A percentile compares a stretch with the other conserved stretches of the same genome.
Conservation (phyloP, 371 early-diverging fungal species). For the Mortierella sp. region DNA sequence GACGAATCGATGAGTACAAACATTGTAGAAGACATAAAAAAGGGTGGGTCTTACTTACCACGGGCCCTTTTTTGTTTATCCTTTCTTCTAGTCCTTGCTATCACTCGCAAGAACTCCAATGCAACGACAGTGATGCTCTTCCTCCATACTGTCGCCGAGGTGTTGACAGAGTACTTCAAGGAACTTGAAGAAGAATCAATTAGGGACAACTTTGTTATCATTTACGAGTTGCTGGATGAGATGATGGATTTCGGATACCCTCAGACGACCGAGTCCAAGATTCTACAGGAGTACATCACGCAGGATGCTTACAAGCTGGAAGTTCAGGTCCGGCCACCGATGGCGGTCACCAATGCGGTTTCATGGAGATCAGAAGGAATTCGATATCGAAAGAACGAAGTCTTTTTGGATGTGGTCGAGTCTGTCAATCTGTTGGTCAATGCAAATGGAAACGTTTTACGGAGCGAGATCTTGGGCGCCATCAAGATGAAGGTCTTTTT, state of each 20-base stretch:
- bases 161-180: slow-evolving; percentile 97
- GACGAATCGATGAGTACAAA: not conserved
- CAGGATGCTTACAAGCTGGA: slow-evolving; percentile 97
- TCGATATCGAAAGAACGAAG: slow-evolving; percentile 98
- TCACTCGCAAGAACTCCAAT: slow-evolving; percentile 97
- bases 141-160: slow-evolving; percentile 91
- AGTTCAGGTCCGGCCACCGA: slow-evolving; percentile 89
- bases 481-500: slow-evolving; percentile 97
- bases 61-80: too few species aligned
- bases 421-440: slow-evolving; percentile 96
- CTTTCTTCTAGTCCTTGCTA: slow-evolving; percentile 84
- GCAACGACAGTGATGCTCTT: slow-evolving; percentile 95
- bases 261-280: slow-evolving; percentile 97
- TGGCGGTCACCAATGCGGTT: slow-evolving; percentile 98
- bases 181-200: slow-evolving; percentile 98
- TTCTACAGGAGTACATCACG: slow-evolving; percentile 97
- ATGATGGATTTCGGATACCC: slow-evolving; percentile 99
- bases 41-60: too few species aligned
- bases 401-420: slow-evolving; percentile 98
- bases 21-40: too few species aligned
- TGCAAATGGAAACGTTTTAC: slow-evolving; percentile 94
- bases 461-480: slow-evolving; percentile 95
- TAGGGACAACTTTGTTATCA: slow-evolving; percentile 94
- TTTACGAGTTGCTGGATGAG: slow-evolving; percentile 98
- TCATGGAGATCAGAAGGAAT: slow-evolving; percentile 98